These are phyloP conservation scores for Fusarium avenaceum DNA, from an alignment of 2,329 filamentous ascomycete genomes.

Conservation along the genomic window DNA sequence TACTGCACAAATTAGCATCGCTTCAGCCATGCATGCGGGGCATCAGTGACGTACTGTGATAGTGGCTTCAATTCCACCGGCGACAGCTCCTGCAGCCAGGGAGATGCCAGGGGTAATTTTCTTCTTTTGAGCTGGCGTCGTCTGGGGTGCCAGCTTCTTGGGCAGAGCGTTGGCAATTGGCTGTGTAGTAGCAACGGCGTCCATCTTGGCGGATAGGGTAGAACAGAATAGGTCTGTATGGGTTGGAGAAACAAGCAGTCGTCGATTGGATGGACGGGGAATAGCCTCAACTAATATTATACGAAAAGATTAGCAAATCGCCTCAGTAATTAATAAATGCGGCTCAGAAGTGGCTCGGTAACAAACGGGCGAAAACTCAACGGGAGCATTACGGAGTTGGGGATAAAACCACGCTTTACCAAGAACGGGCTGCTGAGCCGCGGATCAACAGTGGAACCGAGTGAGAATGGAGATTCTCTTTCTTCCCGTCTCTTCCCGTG, in stretches of 20 bases:
- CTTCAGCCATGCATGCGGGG: fast-evolving
- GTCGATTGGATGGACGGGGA: neutral
- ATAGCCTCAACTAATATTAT: neutral
- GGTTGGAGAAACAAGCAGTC: neutral
- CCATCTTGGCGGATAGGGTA: constrained; percentile 6
- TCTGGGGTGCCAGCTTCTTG: neutral
- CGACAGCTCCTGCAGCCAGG: constrained; percentile 63
- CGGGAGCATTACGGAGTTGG: neutral
- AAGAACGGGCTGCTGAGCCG: neutral
- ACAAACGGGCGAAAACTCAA: neutral
- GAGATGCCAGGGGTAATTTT: constrained; percentile 58
- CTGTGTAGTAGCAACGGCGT: constrained; percentile 8
- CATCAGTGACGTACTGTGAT: constrained; percentile 56
- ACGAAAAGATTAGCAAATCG: neutral
- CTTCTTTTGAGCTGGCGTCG: constrained; percentile 8
- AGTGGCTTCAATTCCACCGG: constrained; percentile 66
- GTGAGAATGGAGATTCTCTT: neutral
- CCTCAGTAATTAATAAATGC: neutral
- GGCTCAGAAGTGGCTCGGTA: neutral
- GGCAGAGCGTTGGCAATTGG: constrained; percentile 9
- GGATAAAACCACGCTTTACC: constrained; percentile 9
- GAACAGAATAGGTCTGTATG: neutral
- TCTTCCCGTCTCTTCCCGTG: constrained; percentile 29
- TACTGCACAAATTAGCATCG: constrained; percentile 57
- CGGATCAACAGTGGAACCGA: constrained; percentile 32